Percentiles rank a stretch among this genome's conserved stretches.
These are phyloP conservation scores for Nematodospora anomalae DNA, from an alignment of 1,139 yeast genomes.

Conservation along the genomic window DNA sequence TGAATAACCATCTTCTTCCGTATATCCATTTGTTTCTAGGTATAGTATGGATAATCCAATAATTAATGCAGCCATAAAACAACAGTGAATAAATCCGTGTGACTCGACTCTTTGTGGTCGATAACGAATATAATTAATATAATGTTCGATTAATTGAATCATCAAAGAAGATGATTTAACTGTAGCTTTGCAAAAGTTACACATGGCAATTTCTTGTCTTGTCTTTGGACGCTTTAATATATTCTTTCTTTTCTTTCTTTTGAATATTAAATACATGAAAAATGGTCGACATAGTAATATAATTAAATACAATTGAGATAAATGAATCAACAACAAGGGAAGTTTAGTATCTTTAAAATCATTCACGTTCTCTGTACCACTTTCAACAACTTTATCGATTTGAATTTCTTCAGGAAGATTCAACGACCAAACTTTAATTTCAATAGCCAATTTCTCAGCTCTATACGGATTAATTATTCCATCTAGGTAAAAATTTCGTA, in stretches of 20 bases:
- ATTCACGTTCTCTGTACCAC: conserved; percentile 1
- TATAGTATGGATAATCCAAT: conserved; percentile 15
- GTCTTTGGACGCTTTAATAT: conserved; percentile 10
- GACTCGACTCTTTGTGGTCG: conserved; percentile 16
- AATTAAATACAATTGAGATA: conserved; percentile 39
- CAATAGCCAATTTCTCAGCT: conserved; percentile 37
- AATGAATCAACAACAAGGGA: conserved; percentile 33
- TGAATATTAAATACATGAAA: conserved; percentile 26
- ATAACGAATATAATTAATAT: conserved; percentile 13
- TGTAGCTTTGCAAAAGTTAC: conserved; percentile 18
- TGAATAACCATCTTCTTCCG: conserved; percentile 13
- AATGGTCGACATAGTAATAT: conserved; percentile 46
- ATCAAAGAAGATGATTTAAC: conserved; percentile 18
- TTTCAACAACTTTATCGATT: conserved; percentile 24
- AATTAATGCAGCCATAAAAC: conserved; percentile 17
- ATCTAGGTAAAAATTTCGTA: conserved; percentile 23
- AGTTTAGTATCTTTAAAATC: conserved; percentile 16
- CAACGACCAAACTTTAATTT: conserved; percentile 35
- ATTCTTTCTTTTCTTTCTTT: conserved; percentile 5
- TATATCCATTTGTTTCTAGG: conserved; percentile 11
- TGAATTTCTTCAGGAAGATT: conserved; percentile 27
- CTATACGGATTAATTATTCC: conserved; percentile 31
- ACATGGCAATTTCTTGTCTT: conserved; percentile 14
- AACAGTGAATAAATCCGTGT: conserved; percentile 14
- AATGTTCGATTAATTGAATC: conserved; percentile 18